Evolutionary conservation across 2,329 filamentous ascomycete genomes (phyloP), one percentile per base, ranked within the genome.

Genomic region (Cryphonectria naterciae): DNA sequence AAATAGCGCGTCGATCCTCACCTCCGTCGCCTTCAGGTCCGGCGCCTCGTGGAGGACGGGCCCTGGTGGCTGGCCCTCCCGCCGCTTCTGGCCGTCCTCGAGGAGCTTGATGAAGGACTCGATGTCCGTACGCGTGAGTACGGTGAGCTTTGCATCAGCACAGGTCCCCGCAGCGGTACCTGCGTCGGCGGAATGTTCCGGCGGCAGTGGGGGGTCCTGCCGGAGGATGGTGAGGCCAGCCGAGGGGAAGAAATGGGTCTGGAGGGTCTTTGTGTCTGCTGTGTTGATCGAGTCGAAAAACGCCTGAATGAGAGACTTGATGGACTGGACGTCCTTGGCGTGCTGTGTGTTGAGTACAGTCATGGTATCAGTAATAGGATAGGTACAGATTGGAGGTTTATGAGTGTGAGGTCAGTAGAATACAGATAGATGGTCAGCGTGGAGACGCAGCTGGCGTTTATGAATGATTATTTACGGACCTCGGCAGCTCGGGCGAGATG

Each of bases 251-350:
- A 72, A 72, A 39, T 68, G 56, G 28, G 66, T 66, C 32, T 49
- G 37, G 1, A 72, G 46, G n/a, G 54, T 56, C 32, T 72, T 70
- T 17, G 66, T 58, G 65, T 72, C 71, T 56, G 68, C 65, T 13
- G 66, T 63, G 58, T 72, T 72, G 63, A 72, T 67, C 3, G 71
- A 65, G 66, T 72, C 71, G 35, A 72, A 72, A 25, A 72, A 70
- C 46, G 46, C 62, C 58, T 70, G 68, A 39, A 72, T 70, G 54
- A 72, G 62, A 41, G 68, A 63, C 71, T 72, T 72, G 68, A 72
- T 70, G 8, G 68, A 65, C 58, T 25, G 28, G 68, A 49, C 37
- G 35, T 72, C 68, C 8, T 70, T 66, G 10, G 64, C 46, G 35
- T 41, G 22, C 19, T 70, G 61, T 15, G 49, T 17, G 43, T 72